A percentile compares a stretch with the other conserved stretches of the same genome.
These are phyloP conservation scores for Vitis cinerea DNA, from an alignment of 164 flowering plant genomes.

Conservation along the genomic window DNA sequence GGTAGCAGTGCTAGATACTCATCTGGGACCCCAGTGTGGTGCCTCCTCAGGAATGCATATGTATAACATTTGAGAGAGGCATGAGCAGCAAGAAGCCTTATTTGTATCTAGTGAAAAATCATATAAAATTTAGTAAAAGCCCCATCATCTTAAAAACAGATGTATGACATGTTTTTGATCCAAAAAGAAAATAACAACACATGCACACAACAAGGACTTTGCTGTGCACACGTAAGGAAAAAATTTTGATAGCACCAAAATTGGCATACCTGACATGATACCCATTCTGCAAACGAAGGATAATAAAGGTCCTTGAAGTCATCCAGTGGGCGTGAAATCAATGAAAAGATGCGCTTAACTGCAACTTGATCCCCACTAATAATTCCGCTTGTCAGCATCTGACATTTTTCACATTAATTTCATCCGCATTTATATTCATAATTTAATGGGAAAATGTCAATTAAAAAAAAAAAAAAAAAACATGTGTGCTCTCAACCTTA, in stretches of 20 bases:
- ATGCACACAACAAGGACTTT: background rate
- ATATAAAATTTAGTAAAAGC: slow-evolving; percentile 1
- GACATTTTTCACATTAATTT: slow-evolving; percentile 25
- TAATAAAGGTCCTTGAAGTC: slow-evolving; percentile 83
- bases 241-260: background rate
- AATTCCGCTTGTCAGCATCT: slow-evolving; percentile 90
- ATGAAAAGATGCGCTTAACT: slow-evolving; percentile 78
- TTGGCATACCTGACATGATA: slow-evolving; percentile 78
- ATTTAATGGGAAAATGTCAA: background rate
- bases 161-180: background rate
- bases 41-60: slow-evolving; percentile 65
- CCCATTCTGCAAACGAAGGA: slow-evolving; percentile 99
- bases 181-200: background rate
- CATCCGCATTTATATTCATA: background rate
- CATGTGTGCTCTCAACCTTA: slow-evolving; percentile 50
- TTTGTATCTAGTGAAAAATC: slow-evolving; percentile 55
- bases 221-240: background rate
- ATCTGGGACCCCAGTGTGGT: slow-evolving; percentile 46
- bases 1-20: slow-evolving; percentile 74
- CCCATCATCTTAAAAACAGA: background rate
- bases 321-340: slow-evolving; percentile 81
- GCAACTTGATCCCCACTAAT: slow-evolving; percentile 86
- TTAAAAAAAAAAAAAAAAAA: background rate
- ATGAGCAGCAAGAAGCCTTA: slow-evolving; percentile 92
- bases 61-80: slow-evolving; percentile 93